Base-by-base conservation (phyloP, 2,329 filamentous ascomycete genomes). In the Colletotrichum sp. region DNA sequence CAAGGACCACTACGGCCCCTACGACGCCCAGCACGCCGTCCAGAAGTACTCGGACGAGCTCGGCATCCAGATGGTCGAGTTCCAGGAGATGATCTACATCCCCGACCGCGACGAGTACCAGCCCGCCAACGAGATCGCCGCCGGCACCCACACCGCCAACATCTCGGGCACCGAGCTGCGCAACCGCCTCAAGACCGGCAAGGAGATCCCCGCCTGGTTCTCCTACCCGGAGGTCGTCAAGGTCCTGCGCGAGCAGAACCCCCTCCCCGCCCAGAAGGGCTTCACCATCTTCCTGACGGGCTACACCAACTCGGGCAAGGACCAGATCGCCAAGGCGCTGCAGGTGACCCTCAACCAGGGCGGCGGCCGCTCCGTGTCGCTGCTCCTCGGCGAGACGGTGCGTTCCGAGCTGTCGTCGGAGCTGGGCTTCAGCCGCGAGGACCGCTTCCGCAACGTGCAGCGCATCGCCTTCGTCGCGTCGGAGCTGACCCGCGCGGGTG, bases 71-170 rank as follows among this genome's bases (percentile, higher is more conserved):
- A 97, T 99, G 83, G 97, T 99, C 79, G 96, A 97, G 80, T 99
- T 99, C 94, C 96, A 99, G 90, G 96, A 98, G 92, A 98, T 99
- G 94, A 99, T 98, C 78, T 99, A 99, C 89, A 94, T 99, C 76
- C 97, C 97, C 80, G 97, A 99, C 88, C 93, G 92, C 84, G 97
- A 99, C 86, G 97, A 99, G 90, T 99, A 99, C 90, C 93, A 92
- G 81, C 97, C 97, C 73, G 92, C 96, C 86, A 95, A 99, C 87
- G 92, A 98, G 89, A 96, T 99, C 77, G 89, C 93, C 81, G 89
- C 93, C 83, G 96, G 95, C 79, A 90, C 94, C 82, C 95, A 95
- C 86, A 99, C 96, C 68, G 91, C 95, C 80, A 95, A 96, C 89
- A 96, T 96, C 85, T 96, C 93, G 49, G 94, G 94, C 77, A 96